These are phyloP conservation scores for Corinectria fuckeliana DNA, from an alignment of 2,329 filamentous ascomycete species.

Conservation along the genomic window DNA sequence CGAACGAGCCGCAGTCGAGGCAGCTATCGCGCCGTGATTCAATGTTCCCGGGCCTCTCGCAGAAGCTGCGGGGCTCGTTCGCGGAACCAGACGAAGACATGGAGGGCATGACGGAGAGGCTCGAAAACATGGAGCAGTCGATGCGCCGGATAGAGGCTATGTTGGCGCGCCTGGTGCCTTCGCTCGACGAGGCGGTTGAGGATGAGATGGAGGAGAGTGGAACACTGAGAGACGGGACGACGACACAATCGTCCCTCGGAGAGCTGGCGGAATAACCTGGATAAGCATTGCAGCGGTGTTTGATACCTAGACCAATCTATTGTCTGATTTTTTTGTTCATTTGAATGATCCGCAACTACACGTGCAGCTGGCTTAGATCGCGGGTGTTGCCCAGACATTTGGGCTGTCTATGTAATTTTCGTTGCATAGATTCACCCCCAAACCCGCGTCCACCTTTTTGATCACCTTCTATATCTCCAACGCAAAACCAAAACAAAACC, in stretches of 20 bases:
- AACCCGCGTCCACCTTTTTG: neutral
- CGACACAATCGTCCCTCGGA: slow-evolving; percentile 41
- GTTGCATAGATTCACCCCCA: neutral
- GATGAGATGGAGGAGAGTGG: slow-evolving; percentile 39
- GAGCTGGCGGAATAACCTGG: slow-evolving; percentile 15
- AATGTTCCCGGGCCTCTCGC: slow-evolving; percentile 58
- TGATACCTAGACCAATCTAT: too few relatives aligned
- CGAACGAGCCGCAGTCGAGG: slow-evolving; percentile 43
- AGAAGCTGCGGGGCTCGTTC: slow-evolving; percentile 57
- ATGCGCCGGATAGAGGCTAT: slow-evolving; percentile 57
- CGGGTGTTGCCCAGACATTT: neutral
- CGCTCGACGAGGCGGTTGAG: slow-evolving; percentile 36
- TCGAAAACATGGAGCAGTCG: slow-evolving; percentile 58
- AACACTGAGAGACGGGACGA: slow-evolving; percentile 38
- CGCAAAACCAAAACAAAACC: neutral
- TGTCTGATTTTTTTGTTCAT: neutral
- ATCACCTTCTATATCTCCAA: neutral
- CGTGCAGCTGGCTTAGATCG: neutral
- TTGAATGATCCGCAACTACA: neutral
- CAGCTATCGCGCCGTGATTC: slow-evolving; percentile 59
- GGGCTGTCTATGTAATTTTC: neutral
- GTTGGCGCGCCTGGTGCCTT: slow-evolving; percentile 48
- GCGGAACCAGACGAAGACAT: slow-evolving; percentile 54
- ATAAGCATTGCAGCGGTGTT: slow-evolving; percentile 14
- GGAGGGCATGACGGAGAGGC: slow-evolving; percentile 50